These are phyloP conservation scores for Dionaea muscipula DNA, from an alignment of 179 eudicot species.

Conservation along the genomic window DNA sequence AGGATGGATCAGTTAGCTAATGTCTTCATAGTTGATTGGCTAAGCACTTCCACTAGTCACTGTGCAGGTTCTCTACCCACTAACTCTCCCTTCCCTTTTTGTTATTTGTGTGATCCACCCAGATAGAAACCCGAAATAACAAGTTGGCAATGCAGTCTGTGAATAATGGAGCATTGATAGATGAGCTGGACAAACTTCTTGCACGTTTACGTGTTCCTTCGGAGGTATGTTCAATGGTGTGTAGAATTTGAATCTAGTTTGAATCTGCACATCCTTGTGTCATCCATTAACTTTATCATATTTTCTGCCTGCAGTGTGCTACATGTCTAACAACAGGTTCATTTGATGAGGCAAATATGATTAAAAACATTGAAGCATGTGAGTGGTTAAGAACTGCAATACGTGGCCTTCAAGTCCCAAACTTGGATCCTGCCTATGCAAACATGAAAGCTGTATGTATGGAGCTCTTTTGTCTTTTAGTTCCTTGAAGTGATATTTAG, in stretches of 20 bases:
- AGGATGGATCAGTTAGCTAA: too few species aligned
- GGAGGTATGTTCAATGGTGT: conserved; percentile 37
- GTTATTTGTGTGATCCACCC: conserved; percentile 15
- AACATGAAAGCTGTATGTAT: conserved; percentile 74
- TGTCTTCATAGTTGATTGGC: too few species aligned
- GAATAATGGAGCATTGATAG: conserved; percentile 65
- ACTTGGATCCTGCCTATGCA: conserved; percentile 59
- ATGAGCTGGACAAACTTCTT: conserved; percentile 90
- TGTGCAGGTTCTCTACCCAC: too few species aligned
- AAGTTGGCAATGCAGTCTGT: conserved; percentile 94
- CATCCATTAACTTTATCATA: neutral
- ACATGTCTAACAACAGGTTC: conserved; percentile 77
- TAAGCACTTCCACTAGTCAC: too few species aligned
- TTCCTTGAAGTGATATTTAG: neutral
- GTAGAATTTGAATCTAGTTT: conserved; percentile 1
- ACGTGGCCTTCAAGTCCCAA: conserved; percentile 65
- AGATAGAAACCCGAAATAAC: conserved; percentile 95
- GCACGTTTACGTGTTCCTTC: conserved; percentile 69
- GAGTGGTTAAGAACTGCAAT: conserved; percentile 82
- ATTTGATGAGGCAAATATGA: conserved; percentile 85
- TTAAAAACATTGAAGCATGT: conserved; percentile 77
- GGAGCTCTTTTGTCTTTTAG: neutral
- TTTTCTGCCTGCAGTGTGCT: conserved; percentile 45
- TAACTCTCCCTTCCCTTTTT: too few species aligned
- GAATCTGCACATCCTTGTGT: conserved; percentile 1